A percentile compares a stretch with the other conserved stretches of the same genome.
phyloP scores from a whole-genome alignment of 225 moss, liverwort and hornwort species.

The Polytrichum formosum region DNA sequence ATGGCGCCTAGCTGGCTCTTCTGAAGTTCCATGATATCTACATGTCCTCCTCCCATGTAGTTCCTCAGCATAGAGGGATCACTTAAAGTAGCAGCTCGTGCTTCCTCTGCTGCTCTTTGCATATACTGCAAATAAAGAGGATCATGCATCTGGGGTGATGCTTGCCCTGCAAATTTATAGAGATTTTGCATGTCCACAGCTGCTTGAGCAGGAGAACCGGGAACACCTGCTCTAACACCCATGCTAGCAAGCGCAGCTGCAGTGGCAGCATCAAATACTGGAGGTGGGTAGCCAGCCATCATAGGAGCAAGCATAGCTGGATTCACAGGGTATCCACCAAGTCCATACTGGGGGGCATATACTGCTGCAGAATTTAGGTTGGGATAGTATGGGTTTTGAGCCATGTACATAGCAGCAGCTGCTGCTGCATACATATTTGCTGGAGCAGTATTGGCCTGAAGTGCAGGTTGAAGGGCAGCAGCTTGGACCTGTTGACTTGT shows the following conservation, averaged over 20 bases:
- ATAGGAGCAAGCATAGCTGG: constrained; percentile 77
- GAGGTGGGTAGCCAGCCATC: constrained; percentile 82
- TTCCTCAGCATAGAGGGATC: constrained; percentile 70
- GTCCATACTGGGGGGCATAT: constrained; percentile 83
- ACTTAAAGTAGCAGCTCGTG: constrained; percentile 58
- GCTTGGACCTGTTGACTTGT: constrained; percentile 49
- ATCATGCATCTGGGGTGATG: constrained; percentile 68
- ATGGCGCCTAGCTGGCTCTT: constrained; percentile 85
- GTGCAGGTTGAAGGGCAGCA: constrained; percentile 46
- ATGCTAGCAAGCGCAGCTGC: constrained; percentile 89
- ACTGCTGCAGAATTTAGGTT: constrained; percentile 62
- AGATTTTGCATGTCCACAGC: constrained; percentile 84
- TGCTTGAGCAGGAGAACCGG: constrained; percentile 69
- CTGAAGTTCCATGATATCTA: constrained; percentile 91
- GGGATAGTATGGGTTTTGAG: constrained; percentile 80
- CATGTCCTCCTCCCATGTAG: constrained; percentile 65
- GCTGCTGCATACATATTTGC: constrained; percentile 86
- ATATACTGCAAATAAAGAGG: constrained; percentile 77
- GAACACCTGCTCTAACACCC: constrained; percentile 69
- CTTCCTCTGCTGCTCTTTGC: constrained; percentile 70
- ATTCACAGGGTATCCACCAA: constrained; percentile 85
- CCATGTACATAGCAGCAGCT: constrained; percentile 91
- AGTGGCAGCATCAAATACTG: constrained; percentile 72
- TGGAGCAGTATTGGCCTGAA: constrained; percentile 56
- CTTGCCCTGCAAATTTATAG: constrained; percentile 73